A percentile compares a stretch with the other conserved stretches of the same genome.
phyloP scores from a whole-genome alignment of 768 basidiomycete species.

The Leccinum broughii region DNA sequence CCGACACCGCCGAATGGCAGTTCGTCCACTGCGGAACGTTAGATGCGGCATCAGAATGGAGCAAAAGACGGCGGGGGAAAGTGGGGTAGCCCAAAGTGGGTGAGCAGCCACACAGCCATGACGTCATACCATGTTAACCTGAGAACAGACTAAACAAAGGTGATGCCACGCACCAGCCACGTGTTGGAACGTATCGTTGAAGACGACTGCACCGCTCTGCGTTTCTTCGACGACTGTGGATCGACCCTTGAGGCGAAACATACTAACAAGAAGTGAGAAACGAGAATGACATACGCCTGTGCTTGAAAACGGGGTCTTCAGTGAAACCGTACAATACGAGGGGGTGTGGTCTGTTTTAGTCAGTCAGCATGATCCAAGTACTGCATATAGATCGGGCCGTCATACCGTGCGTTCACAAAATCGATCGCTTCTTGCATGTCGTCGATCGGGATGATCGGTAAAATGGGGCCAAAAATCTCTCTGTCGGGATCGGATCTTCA shows the following conservation, averaged over 20 bases:
- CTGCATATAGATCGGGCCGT: background rate
- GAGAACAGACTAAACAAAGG: background rate
- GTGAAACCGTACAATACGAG: conserved; percentile 68
- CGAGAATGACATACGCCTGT: conserved; percentile 34
- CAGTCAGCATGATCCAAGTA: conserved; percentile 5
- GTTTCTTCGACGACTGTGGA: conserved; percentile 53
- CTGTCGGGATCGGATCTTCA: conserved; percentile 34
- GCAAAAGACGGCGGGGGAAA: background rate
- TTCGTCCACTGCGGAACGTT: conserved; percentile 29
- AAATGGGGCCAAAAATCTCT: conserved; percentile 72
- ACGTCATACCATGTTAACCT: conserved; percentile 8
- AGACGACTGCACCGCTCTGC: conserved; percentile 52
- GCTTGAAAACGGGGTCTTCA: conserved; percentile 42
- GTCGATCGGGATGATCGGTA: conserved; percentile 63
- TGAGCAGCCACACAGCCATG: conserved; percentile 11
- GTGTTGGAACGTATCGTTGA: conserved; percentile 64
- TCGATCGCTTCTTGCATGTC: conserved; percentile 54
- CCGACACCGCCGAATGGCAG: conserved; percentile 59
- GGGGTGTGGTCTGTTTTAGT: conserved; percentile 48
- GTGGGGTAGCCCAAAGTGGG: conserved; percentile 1
- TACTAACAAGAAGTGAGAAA: background rate
- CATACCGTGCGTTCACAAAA: conserved; percentile 54
- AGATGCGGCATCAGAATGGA: background rate
- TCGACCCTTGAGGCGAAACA: background rate
- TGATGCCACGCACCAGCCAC: conserved; percentile 40